Base-by-base conservation (phyloP, 371 early-diverging fungal species). In the Chytridium lagenaria region DNA sequence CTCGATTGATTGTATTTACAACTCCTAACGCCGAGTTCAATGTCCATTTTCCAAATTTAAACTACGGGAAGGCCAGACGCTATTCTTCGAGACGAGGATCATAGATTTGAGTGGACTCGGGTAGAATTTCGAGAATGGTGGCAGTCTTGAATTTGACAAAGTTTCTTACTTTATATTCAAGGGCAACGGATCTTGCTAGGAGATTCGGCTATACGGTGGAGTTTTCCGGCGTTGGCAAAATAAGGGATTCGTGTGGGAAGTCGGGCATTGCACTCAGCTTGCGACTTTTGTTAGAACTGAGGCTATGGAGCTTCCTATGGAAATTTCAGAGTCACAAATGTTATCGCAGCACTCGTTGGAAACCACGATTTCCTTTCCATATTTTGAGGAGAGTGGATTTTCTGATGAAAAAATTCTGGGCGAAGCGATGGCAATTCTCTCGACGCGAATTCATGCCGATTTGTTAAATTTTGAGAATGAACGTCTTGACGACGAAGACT, bases 81-180 rank as follows among this genome's bases (percentile, higher is more conserved):
- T 1, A 78, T 50, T 16, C 88, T 94, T 69, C 87, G 97, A 37
- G 89, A 95, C 76, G 87, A 86, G 40, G 97, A 97, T 78, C 97
- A 97, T 80, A 89, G 90, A 69, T 97, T 95, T 80, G 97, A 97
- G 84, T 95, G 96, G 97, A 93, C 95, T 5, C 85, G 95, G 7
- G 72, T 76, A 34, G 90, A 95, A 77, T 97, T 97, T 79, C 76
- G 90, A 74, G 55, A 70, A 1, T 97, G 96, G 96, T 91, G 49
- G n/a, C 44, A 69, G 10, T 19, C 44, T 19, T 44, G 50, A 22
- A 22, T 19, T 57, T 38, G 50, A 59, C 34, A 49, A 49, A 50
- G 44, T 67, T 30, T 55, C 38, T 23, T 37, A 68, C n/a, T 55
- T 34, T 63, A 51, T 34, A 3, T 67, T n/a, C 30, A 33, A 49